Evolutionary conservation across 2,329 filamentous ascomycete species (phyloP).

Genomic region (Davidsoniella eucalypti): DNA sequence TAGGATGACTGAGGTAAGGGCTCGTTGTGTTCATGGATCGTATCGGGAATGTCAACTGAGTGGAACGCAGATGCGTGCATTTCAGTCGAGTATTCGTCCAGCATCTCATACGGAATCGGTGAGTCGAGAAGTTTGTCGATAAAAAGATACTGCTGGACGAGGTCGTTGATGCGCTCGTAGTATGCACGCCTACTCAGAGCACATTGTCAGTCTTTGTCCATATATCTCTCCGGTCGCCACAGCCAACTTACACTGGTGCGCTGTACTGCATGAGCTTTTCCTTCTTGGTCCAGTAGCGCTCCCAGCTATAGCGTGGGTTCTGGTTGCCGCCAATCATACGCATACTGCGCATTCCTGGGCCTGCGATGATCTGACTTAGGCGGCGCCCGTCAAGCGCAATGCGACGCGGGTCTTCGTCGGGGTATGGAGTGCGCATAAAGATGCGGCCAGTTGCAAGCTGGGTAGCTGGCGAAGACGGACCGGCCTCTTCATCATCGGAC

Average conservation of each 20-base stretch:
- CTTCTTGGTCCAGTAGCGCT: conserved; percentile 62
- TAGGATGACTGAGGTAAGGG: conserved; percentile 17
- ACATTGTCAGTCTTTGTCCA: not conserved
- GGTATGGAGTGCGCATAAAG: conserved; percentile 14
- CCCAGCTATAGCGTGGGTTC: conserved; percentile 75
- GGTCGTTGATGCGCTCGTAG: conserved; percentile 75
- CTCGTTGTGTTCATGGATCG: conserved; percentile 43
- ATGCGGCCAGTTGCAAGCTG: conserved; percentile 5
- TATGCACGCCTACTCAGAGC: conserved; percentile 47
- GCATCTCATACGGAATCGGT: conserved; percentile 75
- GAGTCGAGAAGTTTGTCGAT: conserved; percentile 85
- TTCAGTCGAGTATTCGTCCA: conserved; percentile 68
- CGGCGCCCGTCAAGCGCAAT: conserved; percentile 39
- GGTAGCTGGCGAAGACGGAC: conserved; percentile 7
- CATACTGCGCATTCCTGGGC: conserved; percentile 65
- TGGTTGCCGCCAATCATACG: conserved; percentile 77
- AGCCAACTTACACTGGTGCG: conserved; percentile 41
- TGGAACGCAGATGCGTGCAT: conserved; percentile 38
- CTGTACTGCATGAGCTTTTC: conserved; percentile 57
- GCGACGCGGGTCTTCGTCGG: conserved; percentile 29
- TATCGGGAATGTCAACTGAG: conserved; percentile 47
- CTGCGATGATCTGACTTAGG: conserved; percentile 40
- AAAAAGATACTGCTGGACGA: conserved; percentile 84
- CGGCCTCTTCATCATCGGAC: conserved; percentile 14
- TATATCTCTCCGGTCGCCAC: not conserved